These are phyloP conservation scores for Barbarea vulgaris DNA, from an alignment of 345 rosid genomes.

Conservation along the genomic window DNA sequence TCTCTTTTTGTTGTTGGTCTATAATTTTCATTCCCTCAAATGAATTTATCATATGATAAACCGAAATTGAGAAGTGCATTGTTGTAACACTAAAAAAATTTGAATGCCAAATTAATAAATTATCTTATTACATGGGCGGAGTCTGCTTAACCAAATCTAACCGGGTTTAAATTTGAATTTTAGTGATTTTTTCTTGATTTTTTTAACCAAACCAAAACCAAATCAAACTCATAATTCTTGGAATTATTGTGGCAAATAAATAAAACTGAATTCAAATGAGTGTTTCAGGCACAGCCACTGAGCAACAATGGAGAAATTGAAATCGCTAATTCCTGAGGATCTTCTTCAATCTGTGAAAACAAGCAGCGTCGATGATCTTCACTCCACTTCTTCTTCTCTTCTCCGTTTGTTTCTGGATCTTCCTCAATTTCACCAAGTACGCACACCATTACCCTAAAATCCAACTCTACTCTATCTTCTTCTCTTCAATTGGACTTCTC, in stretches of 20 bases:
- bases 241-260: neutral
- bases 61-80: too few relatives aligned
- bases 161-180: neutral
- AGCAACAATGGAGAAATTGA: constrained; percentile 46
- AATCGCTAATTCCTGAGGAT: constrained; percentile 52
- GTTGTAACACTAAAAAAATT: too few relatives aligned
- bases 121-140: neutral
- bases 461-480: neutral
- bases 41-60: too few relatives aligned
- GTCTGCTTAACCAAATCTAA: neutral
- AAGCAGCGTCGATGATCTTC: constrained; percentile 54
- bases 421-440: constrained; percentile 63
- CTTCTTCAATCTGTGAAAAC: constrained; percentile 47
- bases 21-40: too few relatives aligned
- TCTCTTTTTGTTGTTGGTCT: too few relatives aligned
- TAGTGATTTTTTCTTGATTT: too few relatives aligned
- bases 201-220: neutral
- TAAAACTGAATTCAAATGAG: neutral
- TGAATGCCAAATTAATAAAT: too few relatives aligned
- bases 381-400: constrained; percentile 53
- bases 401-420: constrained; percentile 13
- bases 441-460: neutral
- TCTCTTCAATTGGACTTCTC: neutral
- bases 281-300: neutral
- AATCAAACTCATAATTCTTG: neutral